Percentiles rank a stretch among this genome's conserved stretches.
phyloP scores from a whole-genome alignment of 2,329 filamentous ascomycete genomes.

The Neurospora sp. region DNA sequence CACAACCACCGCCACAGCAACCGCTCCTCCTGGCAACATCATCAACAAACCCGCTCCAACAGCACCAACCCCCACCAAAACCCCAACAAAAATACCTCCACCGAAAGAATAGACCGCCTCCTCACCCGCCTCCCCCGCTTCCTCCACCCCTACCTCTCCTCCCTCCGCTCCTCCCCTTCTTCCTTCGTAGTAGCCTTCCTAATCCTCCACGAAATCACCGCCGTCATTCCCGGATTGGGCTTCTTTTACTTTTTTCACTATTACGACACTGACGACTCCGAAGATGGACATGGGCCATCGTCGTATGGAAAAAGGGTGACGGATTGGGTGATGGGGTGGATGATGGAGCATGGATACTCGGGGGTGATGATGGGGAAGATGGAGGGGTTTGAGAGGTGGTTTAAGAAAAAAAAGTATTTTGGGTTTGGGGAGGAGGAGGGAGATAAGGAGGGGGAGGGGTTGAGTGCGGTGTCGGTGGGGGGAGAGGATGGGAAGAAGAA shows the following conservation, averaged over 20 bases:
- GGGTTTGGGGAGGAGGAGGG: conserved; percentile 36
- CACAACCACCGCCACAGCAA: neutral
- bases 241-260: conserved; percentile 75
- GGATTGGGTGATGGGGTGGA: conserved; percentile 23
- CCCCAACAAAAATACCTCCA: neutral
- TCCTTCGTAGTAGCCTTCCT: conserved; percentile 82
- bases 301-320: neutral
- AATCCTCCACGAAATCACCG: conserved; percentile 85
- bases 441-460: conserved; percentile 10
- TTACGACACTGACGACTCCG: conserved; percentile 18
- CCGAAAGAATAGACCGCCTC: conserved; percentile 33
- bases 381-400: conserved; percentile 67
- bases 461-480: conserved; percentile 16
- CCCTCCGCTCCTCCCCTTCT: conserved; percentile 65
- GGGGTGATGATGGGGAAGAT: conserved; percentile 49
- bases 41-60: neutral
- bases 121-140: conserved; percentile 51
- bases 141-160: conserved; percentile 58
- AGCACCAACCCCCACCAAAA: neutral
- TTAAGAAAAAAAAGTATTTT: conserved; percentile 75
- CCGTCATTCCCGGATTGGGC: conserved; percentile 67
- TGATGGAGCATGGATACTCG: conserved; percentile 31
- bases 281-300: too few species aligned
- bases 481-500: conserved; percentile 10
- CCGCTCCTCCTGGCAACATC: neutral